Conservation (phyloP, 23 red algal genomes). For the Agarophyton chilense region DNA sequence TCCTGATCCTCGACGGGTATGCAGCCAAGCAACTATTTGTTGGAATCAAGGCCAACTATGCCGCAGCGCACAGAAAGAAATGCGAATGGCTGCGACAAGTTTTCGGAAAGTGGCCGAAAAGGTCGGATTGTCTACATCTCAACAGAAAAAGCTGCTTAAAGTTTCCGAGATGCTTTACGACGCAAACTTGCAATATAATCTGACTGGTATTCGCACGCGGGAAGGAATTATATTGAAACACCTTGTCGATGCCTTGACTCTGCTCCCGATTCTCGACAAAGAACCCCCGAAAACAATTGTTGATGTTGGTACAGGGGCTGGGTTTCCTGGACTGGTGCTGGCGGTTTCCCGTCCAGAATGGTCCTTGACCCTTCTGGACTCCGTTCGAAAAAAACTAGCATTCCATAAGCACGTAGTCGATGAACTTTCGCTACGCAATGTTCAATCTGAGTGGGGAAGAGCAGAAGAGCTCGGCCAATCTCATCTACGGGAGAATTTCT, state of each 20-base stretch:
- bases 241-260: slow-evolving; percentile 65
- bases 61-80: background rate
- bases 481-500: slow-evolving; percentile 58
- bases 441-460: slow-evolving; percentile 71
- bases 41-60: background rate
- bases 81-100: background rate
- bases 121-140: background rate
- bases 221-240: slow-evolving; percentile 70
- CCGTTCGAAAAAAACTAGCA: slow-evolving; percentile 75
- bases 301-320: slow-evolving; percentile 89
- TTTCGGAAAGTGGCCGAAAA: slow-evolving; percentile 11
- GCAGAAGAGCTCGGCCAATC: slow-evolving; percentile 61
- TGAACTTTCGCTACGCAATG: slow-evolving; percentile 71
- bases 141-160: background rate
- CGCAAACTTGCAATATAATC: slow-evolving; percentile 50
- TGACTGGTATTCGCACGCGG: slow-evolving; percentile 80
- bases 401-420: slow-evolving; percentile 51
- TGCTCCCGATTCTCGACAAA: slow-evolving; percentile 69
- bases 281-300: slow-evolving; percentile 48
- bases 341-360: slow-evolving; percentile 78
- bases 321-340: slow-evolving; percentile 87
- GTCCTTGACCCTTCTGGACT: slow-evolving; percentile 75
- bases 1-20: background rate
- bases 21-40: background rate
- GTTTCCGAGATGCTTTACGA: background rate